Base-by-base conservation (phyloP, 805 yeast species). In the Blastobotrys peoriensis region DNA sequence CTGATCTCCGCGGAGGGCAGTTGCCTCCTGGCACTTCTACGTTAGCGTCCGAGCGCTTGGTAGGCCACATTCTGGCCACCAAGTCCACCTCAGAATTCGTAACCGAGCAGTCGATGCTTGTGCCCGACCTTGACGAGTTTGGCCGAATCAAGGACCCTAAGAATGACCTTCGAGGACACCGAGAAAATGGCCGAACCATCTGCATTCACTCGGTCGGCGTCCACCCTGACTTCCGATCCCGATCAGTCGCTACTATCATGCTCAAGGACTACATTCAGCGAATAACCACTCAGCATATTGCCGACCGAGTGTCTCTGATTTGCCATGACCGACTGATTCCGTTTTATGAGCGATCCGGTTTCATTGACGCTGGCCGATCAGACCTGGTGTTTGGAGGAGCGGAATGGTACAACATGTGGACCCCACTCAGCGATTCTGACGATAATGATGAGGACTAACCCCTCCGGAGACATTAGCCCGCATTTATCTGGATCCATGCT, bases 261-360 rank as follows among this genome's bases (percentile, higher is more conserved):
- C 65, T 91, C 57, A 87, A 84, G 54, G 98, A 91, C 65, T 93
- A 86, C 66, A 75, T 89, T 49, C 97, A 93, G 64, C 86, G 91
- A 60, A 69, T 91, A 63, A 78, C 86, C 40, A 87, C 87, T 61
- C 95, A 88, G 61, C 86, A 81, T 54, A 80, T 87, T 49, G 96
- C 93, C 38, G 85, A 80, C 55, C 75, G 78, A 56, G 79, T 91
- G 41, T 76, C 80, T 4, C 70, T 91, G 25, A 74, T 91, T 48
- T 85, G 88, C 23, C 87, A 85, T 57, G 74, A 78, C 39, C 68
- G 73, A 19, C 70, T 87, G 57, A 66, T 81, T 16, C 81, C 83
- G 17, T 89, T 89, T 63, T 91, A 91, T 67, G 81, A 79, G 56
- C 77, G 82, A 54, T 73, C 87, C 33, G 97, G 96, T 0, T 93